Base-by-base conservation (phyloP, 1,139 yeast genomes). In the Pichia sp. region DNA sequence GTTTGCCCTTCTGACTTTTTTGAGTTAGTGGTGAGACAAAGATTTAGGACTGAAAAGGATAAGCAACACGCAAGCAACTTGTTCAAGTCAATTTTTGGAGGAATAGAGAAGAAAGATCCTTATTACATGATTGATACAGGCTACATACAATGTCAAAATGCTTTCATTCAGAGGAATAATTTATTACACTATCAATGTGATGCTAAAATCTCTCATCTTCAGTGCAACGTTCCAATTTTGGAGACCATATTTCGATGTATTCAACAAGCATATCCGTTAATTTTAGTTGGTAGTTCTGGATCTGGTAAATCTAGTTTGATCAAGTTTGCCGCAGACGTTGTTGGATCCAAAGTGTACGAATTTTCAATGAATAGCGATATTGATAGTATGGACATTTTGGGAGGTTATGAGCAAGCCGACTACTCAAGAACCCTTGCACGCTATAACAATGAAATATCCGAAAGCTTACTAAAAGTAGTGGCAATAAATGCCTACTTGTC, bases 391-490 rank as follows among this genome's bases (percentile, higher is more conserved):
- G 99, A 95, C 75, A 82, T 95, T 54, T 75, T 95, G 49, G 99
- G 99, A 66, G 98, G 99, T 3, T 95, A 88, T 66, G 99, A 95
- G 65, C 99, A 95, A 68, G 90, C 90, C 6, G 99, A 93, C 68
- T 69, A 79, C 55, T 77, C 82, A 0, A 75, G 93, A 65, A 78
- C 80, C 42, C 71, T 84, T 5, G 70, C 81, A 1, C 69, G 72
- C 26, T 62, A 84, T 23, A 66, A 76, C 2, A 64, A 65, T 1
- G 72, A 71, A 8, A 65, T 82, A 13, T 62, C 64, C 3, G 67
- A 61, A 0, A 52, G 70, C 4, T 65, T 84, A 48, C 70, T 73
- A 49, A 70, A 70, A 8, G 58, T 76, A 34, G 61, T 77, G 1
- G 72, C 81, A 5, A 54, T 68, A 1, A 78, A 79, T 58, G 64